Base-by-base conservation (phyloP, 768 basidiomycete genomes). In the Pleurotus tuoliensis region DNA sequence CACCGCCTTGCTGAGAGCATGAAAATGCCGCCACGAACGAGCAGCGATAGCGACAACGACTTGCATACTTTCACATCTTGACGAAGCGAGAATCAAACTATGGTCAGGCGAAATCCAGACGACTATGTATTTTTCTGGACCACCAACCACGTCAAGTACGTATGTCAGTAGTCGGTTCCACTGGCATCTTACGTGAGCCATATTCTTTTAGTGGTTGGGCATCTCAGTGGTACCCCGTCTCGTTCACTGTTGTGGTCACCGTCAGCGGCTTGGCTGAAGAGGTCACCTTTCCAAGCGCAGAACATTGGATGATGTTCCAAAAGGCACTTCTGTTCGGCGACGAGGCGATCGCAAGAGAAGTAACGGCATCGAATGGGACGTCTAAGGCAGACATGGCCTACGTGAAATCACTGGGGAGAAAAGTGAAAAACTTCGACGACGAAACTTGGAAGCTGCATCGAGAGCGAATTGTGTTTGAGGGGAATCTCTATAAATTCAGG, bases 241-340 rank as follows among this genome's bases (percentile, higher is more conserved):
- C 74, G 2, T 82, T 84, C 64, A 75, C 65, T n/a, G 73, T 70
- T 3, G 62, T 64, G 4, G 57, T 78, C 5, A 63, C 61, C 5
- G 61, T 77, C 24, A 67, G 66, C 3, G 69, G 63, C 0, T 58
- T 66, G 37, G 62, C 65, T 16, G 69, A 73, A 56, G 63, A 61
- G 2, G 64, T 73, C 20, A 62, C 52, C 0, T 83, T 83, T 63
- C 68, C 67, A 5, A 78, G 80, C 2, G 75, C 81, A 0, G 85
- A 86, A 66, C 83, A 86, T 60, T 86, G 78, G 77, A 86, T 86
- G 84, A 87, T 86, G 85, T 71, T 79, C 40, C 77, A 79, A 52
- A 86, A 86, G 64, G 83, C 84, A 5, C 62, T 83, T 3, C 61
- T 86, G 2, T 86, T 86, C 69, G 61, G 64, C 11, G 82, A 86